Percentiles rank a stretch among this genome's conserved stretches.
phyloP scores from a whole-genome alignment of 176 grass and related monocot genomes.

The Thalia dealbata region DNA sequence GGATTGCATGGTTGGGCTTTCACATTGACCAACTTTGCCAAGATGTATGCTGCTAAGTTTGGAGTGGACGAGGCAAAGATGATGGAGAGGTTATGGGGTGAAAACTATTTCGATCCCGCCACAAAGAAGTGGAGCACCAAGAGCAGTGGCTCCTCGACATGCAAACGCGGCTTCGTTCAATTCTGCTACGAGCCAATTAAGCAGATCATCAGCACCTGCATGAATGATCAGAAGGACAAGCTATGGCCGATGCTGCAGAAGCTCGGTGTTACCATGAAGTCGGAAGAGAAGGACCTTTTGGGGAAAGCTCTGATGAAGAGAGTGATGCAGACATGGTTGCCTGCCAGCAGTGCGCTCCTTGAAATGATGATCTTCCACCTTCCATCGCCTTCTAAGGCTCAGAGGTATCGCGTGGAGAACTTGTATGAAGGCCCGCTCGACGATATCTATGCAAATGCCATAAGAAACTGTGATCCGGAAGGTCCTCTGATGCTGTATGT shows the following conservation, averaged over 20 bases:
- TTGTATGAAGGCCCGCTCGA: not conserved
- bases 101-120: not conserved
- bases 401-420: conserved; percentile 6
- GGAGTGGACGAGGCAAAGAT: conserved; percentile 1
- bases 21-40: not conserved
- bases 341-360: not conserved
- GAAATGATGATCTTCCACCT: conserved; percentile 9
- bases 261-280: not conserved
- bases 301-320: conserved; percentile 4
- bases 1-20: conserved; percentile 4
- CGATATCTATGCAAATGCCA: not conserved
- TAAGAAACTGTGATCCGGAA: not conserved
- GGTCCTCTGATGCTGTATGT: not conserved
- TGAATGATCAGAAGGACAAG: not conserved
- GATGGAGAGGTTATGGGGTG: conserved; percentile 1
- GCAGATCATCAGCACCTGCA: not conserved
- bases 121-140: not conserved
- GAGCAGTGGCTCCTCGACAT: not conserved
- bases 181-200: conserved; percentile 1
- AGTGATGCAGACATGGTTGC: not conserved
- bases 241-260: conserved; percentile 1
- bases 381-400: not conserved
- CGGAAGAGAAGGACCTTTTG: not conserved
- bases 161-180: not conserved
- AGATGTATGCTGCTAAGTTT: conserved; percentile 1